These are phyloP conservation scores for Aspergillus latus DNA, from an alignment of 2,329 filamentous ascomycete genomes.

Conservation along the genomic window DNA sequence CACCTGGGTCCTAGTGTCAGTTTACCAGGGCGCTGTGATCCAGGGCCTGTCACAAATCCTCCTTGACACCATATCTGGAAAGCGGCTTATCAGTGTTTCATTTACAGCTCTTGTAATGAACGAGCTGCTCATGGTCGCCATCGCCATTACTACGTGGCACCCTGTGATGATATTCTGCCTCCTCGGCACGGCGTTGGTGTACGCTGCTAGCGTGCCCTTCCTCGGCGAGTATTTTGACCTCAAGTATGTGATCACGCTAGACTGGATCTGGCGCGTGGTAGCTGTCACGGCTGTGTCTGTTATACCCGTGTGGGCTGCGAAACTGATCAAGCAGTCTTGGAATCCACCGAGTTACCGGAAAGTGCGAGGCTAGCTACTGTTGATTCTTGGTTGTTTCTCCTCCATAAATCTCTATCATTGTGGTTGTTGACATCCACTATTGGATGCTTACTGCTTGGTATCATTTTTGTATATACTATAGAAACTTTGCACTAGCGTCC, in stretches of 20 bases:
- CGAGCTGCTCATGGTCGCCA: constrained; percentile 94
- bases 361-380: constrained; percentile 53
- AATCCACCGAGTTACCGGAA: constrained; percentile 94
- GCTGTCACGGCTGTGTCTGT: constrained; percentile 79
- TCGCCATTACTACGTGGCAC: constrained; percentile 97
- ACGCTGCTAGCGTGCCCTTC: constrained; percentile 79
- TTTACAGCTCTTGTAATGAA: constrained; percentile 93
- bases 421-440: neutral
- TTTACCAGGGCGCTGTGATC: constrained; percentile 94
- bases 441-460: constrained; percentile 8
- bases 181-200: constrained; percentile 78
- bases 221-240: constrained; percentile 88
- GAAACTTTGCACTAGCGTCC: constrained; percentile 4
- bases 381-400: neutral
- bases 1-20: constrained; percentile 89
- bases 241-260: constrained; percentile 71
- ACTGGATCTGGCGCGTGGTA: constrained; percentile 82
- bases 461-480: constrained; percentile 15
- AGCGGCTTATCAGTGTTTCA: constrained; percentile 80
- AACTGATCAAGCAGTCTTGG: constrained; percentile 79
- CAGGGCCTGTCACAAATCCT: constrained; percentile 91
- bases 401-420: constrained; percentile 7
- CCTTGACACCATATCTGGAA: constrained; percentile 66
- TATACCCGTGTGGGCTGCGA: constrained; percentile 82
- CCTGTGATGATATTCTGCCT: constrained; percentile 84